Evolutionary conservation across 2,329 filamentous ascomycete species (phyloP), one percentile per base, ranked within the genome.

Genomic region (Cercospora brassicicola): DNA sequence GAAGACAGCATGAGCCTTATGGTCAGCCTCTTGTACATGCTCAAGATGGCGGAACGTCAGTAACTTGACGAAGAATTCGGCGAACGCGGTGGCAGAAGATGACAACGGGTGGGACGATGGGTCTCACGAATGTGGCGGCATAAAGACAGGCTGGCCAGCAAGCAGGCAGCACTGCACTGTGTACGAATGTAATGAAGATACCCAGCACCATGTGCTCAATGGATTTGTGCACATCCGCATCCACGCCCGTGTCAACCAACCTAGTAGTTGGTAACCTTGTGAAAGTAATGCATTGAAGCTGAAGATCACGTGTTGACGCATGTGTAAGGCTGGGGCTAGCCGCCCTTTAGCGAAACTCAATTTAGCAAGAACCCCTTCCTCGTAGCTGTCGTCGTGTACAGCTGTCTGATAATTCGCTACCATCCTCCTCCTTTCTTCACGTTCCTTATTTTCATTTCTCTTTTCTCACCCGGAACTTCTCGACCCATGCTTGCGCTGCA

Each of bases 1-100:
- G 70, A 26, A 67, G 55, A 48, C 69, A 66, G n/a, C 69, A 67
- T 59, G 73, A 75, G 8, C 66, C 69, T 3, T 74, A 73, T 59
- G 66, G 70, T 2, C 72, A 65, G 30, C 63, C 68, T 11, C 67
- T 72, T 15, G 76, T 77, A 61, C 65, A 75, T 64, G 66, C 74
- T 20, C 66, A 70, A 33, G 70, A 75, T 33, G 76, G 76, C 48
- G 60, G 33, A 3, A 42, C 59, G 15, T n/a, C 59, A 51, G 45
- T 51, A 26, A 31, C 26, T 31, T 57, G 53, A 56, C n/a, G 23
- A 28, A 10, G 26, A 18, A 11, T 23, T 51, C 15, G 11, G 20
- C 20, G 20, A 23, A 23, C 10, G 45, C 20, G 45, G 4, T 51
- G 45, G 45, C 20, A 26, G 18, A 26, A 23, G 45, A 51, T 15